A percentile compares a stretch with the other conserved stretches of the same genome.
These are phyloP conservation scores for Neurospora sp. DNA, from an alignment of 2,329 filamentous ascomycete species.

Conservation along the genomic window DNA sequence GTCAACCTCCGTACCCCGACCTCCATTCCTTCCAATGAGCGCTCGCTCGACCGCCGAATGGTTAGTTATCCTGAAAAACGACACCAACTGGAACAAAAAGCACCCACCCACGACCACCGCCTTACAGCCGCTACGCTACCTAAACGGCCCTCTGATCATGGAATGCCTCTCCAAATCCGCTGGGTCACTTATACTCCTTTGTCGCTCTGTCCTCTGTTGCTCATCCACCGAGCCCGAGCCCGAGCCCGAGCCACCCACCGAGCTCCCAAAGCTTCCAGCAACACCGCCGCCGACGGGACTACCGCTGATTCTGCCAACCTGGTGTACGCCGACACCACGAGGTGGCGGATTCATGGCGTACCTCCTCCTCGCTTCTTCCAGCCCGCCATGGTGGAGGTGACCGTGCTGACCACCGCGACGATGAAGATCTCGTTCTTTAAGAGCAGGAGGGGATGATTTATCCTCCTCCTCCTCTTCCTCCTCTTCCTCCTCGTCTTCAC, in stretches of 20 bases:
- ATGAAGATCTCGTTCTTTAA: neutral
- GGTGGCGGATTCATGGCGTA: neutral
- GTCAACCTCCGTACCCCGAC: neutral
- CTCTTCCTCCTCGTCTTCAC: constrained; percentile 18
- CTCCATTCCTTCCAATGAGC: neutral
- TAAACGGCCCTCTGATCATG: constrained; percentile 3
- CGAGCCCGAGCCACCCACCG: neutral
- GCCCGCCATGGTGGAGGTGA: neutral
- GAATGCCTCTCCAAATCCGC: constrained; percentile 20
- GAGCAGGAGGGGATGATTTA: neutral
- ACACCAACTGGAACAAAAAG: neutral
- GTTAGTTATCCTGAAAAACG: constrained; percentile 9
- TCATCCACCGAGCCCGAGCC: constrained; percentile 36
- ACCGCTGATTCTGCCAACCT: neutral
- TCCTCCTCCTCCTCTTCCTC: constrained; percentile 4
- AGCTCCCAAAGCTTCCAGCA: neutral
- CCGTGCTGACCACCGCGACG: neutral
- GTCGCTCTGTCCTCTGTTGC: constrained; percentile 41
- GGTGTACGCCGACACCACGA: neutral
- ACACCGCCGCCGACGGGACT: neutral
- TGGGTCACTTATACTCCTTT: constrained; percentile 39
- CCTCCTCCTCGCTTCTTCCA: neutral
- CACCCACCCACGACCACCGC: neutral
- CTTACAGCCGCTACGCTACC: constrained; percentile 2
- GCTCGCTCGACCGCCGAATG: neutral